These are phyloP conservation scores for Alnus rubra DNA, from an alignment of 306 rosid genomes.

Conservation along the genomic window DNA sequence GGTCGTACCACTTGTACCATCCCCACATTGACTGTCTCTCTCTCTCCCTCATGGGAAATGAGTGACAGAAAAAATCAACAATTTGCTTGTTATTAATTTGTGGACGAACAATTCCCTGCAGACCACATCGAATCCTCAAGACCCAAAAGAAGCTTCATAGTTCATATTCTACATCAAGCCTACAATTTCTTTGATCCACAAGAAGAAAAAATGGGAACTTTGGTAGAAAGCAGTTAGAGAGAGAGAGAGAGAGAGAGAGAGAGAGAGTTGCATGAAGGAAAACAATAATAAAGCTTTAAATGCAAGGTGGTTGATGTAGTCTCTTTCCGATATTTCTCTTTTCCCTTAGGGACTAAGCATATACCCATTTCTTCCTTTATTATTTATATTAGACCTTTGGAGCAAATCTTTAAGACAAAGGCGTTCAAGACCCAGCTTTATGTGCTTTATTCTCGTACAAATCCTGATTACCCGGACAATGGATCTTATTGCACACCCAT, in stretches of 20 bases:
- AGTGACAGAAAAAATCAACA: constrained; percentile 23
- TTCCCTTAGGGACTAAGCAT: constrained; percentile 57
- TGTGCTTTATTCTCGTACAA: constrained; percentile 10
- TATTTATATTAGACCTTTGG: constrained; percentile 21
- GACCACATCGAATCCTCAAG: not conserved
- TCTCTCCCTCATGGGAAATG: constrained; percentile 25
- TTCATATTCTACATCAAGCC: too few species aligned
- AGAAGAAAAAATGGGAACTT: constrained; percentile 10
- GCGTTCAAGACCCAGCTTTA: constrained; percentile 5
- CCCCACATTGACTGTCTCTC: not conserved
- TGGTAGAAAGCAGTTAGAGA: constrained; percentile 19
- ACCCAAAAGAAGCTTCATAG: constrained; percentile 14
- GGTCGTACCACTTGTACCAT: not conserved
- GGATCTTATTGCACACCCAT: constrained; percentile 69
- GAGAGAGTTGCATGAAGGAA: constrained; percentile 31
- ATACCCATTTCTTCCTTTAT: constrained; percentile 29
- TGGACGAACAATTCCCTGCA: not conserved
- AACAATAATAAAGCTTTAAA: constrained; percentile 52
- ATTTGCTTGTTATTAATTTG: not conserved
- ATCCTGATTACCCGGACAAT: constrained; percentile 35
- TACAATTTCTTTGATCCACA: constrained; percentile 1
- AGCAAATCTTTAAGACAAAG: constrained; percentile 40
- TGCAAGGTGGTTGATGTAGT: constrained; percentile 79
- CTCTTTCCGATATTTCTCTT: constrained; percentile 22
- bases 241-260: constrained; percentile 7